These are phyloP conservation scores for Termitomyces sp. DNA, from an alignment of 768 basidiomycete genomes.

Conservation along the genomic window DNA sequence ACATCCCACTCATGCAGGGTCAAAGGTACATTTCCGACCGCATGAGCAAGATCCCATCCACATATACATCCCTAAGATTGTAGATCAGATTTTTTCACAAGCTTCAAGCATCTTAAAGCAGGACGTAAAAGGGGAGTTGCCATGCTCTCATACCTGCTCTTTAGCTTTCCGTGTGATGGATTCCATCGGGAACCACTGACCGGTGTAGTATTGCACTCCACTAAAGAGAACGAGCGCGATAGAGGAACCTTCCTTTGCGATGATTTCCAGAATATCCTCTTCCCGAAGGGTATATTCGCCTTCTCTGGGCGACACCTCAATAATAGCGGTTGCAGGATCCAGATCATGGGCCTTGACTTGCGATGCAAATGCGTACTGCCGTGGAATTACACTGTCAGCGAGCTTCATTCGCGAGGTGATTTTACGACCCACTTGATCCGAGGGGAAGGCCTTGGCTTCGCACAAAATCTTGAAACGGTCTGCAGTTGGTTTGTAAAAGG, in stretches of 20 bases:
- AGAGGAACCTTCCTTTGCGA: slow-evolving; percentile 66
- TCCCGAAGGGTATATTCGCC: slow-evolving; percentile 86
- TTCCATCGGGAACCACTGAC: slow-evolving; percentile 90
- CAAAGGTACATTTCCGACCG: slow-evolving; percentile 88
- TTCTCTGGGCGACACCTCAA: slow-evolving; percentile 74
- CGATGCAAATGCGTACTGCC: slow-evolving; percentile 94
- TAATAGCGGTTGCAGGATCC: slow-evolving; percentile 66
- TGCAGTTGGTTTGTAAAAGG: slow-evolving; percentile 88
- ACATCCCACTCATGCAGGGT: slow-evolving; percentile 89
- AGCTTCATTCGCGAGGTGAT: slow-evolving; percentile 12
- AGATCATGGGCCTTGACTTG: slow-evolving; percentile 80
- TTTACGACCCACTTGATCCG: slow-evolving; percentile 73
- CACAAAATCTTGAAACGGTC: slow-evolving; percentile 91
- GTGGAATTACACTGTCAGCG: slow-evolving; percentile 11
- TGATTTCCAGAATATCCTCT: slow-evolving; percentile 78
- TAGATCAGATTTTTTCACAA: slow-evolving; percentile 13
- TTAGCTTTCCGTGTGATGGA: slow-evolving; percentile 81
- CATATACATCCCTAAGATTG: slow-evolving; percentile 78
- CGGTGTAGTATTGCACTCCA: slow-evolving; percentile 97
- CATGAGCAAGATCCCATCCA: slow-evolving; percentile 97
- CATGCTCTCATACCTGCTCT: slow-evolving; percentile 53
- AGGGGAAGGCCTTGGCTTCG: slow-evolving; percentile 93
- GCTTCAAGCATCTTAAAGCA: slow-evolving; percentile 7
- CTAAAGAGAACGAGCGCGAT: slow-evolving; percentile 93
- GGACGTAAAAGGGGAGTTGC: slow-evolving; percentile 13